Base-by-base conservation (phyloP, 2,329 filamentous ascomycete species). In the Fusarium ramigenum region DNA sequence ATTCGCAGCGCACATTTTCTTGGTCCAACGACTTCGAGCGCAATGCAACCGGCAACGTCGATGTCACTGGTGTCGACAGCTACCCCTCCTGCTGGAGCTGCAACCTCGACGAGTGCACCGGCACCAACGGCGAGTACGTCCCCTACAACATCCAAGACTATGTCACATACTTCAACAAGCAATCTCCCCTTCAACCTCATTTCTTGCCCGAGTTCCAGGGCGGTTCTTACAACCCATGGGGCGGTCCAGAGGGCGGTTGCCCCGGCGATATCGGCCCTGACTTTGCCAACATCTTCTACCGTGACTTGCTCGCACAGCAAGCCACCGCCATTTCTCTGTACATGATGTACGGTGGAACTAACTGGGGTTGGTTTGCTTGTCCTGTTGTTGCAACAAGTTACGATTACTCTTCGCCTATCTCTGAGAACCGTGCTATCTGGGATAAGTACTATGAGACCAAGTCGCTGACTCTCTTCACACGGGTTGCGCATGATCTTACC, bases 261-360 rank as follows among this genome's bases (percentile, higher is more conserved):
- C 83, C 85, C 0, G 80, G 80, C 4, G 86, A 89, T 47, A 89
- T 87, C 23, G 87, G 87, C 4, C 83, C 86, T 1, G 87, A 90
- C 52, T 92, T 90, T 72, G 89, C 87, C 3, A 91, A 91, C 63
- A 78, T 92, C 8, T 92, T 90, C 80, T 92, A 92, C 78, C 84
- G 89, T 16, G 87, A 91, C 75, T 85, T 91, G 60, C 87, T 92
- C 32, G 88, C 85, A 32, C 87, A 92, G 73, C 83, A 87, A 2
- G 85, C 91, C 7, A 89, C 88, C 0, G 88, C 88, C 0, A 85
- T 91, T 61, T 90, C 86, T 36, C 79, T 92, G 4, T 92, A 92
- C 77, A 92, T 92, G 89, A 80, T 90, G 58, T 92, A 87, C 59
- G 90, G 90, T 8, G 90, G 90, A 5, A 92, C 90, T 0, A 91